A percentile compares a stretch with the other conserved stretches of the same genome.
These are phyloP conservation scores for Staphylotrichum longicolle DNA, from an alignment of 495 filamentous ascomycete species.

Conservation along the genomic window DNA sequence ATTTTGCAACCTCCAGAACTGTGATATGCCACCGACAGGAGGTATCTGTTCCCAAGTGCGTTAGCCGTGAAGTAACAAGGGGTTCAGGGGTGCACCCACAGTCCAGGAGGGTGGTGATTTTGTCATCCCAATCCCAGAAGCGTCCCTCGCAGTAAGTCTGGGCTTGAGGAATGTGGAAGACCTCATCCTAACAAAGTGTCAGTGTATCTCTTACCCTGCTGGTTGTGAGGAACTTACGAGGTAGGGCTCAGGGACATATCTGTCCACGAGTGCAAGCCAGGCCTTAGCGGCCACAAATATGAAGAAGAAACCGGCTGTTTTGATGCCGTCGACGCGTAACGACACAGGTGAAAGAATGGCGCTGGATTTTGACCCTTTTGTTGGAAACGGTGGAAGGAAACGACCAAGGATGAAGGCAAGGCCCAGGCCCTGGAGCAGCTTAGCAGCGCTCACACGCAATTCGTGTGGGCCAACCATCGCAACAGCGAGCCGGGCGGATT, in stretches of 20 bases:
- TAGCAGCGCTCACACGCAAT: slow-evolving; percentile 14
- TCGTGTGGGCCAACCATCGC: neutral
- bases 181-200: slow-evolving; percentile 66
- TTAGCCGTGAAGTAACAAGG: slow-evolving; percentile 4
- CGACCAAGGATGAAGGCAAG: slow-evolving; percentile 17
- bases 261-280: slow-evolving; percentile 43
- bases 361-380: neutral
- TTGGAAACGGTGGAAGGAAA: neutral
- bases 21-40: slow-evolving; percentile 49
- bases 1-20: slow-evolving; percentile 35
- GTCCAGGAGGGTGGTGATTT: slow-evolving; percentile 91
- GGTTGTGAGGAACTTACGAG: slow-evolving; percentile 48
- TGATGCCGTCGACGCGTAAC: neutral
- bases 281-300: slow-evolving; percentile 22
- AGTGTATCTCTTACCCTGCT: no score
- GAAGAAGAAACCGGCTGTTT: slow-evolving; percentile 12
- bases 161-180: slow-evolving; percentile 92
- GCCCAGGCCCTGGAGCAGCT: slow-evolving; percentile 21
- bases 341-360: neutral
- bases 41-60: slow-evolving; percentile 45
- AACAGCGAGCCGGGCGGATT: slow-evolving; percentile 6
- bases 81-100: slow-evolving; percentile 49
- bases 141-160: slow-evolving; percentile 76
- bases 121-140: slow-evolving; percentile 84
- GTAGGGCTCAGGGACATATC: slow-evolving; percentile 73